Percentiles rank a stretch among this genome's conserved stretches.
Conservation (phyloP, 1,284 basidiomycete species). For the Heterobasidion irregulare region DNA sequence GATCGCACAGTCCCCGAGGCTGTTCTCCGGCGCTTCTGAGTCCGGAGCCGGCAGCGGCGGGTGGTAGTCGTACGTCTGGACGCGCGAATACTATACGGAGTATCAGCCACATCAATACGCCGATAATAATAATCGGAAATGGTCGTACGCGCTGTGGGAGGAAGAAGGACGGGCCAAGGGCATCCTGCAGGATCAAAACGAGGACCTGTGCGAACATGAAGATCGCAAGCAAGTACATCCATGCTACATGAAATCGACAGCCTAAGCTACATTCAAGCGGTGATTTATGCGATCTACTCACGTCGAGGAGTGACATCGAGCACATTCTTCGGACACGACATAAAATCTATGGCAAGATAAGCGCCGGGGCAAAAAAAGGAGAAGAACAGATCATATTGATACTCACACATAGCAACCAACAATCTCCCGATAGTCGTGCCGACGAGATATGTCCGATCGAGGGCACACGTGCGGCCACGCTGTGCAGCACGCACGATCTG, state of each 20-base stretch:
- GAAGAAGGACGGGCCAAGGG: constrained; percentile 79
- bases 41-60: constrained; percentile 66
- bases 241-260: constrained; percentile 30
- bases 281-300: constrained; percentile 24
- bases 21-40: constrained; percentile 61
- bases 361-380: neutral
- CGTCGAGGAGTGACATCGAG: constrained; percentile 68
- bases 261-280: neutral
- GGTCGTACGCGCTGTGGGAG: constrained; percentile 50
- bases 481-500: constrained; percentile 76
- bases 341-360: constrained; percentile 50
- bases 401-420: constrained; percentile 70
- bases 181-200: constrained; percentile 68
- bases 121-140: neutral
- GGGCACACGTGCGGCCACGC: constrained; percentile 61
- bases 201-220: constrained; percentile 61
- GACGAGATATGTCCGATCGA: constrained; percentile 67
- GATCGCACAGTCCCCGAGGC: constrained; percentile 80
- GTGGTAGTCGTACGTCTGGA: constrained; percentile 77
- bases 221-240: constrained; percentile 56
- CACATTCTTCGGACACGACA: constrained; percentile 79
- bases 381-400: neutral
- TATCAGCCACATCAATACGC: too few species aligned
- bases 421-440: constrained; percentile 70
- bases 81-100: constrained; percentile 22